Conservation (phyloP, 257 asterid genomes). For the Scutellaria galericulata region DNA sequence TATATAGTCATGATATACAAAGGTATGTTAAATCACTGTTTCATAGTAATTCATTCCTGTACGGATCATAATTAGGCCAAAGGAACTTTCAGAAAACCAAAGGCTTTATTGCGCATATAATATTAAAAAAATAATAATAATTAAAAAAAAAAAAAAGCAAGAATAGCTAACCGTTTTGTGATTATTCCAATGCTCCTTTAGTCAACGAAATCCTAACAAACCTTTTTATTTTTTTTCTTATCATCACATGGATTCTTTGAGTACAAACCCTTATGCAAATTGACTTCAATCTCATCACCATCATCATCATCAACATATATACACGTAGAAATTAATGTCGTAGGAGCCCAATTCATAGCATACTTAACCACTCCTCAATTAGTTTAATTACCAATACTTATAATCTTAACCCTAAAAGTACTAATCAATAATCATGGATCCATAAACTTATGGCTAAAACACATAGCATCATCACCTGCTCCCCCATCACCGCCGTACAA, state of each 20-base stretch:
- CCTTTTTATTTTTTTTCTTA: conserved; percentile 41
- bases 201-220: conserved; percentile 93
- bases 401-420: conserved; percentile 38
- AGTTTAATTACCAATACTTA: conserved; percentile 30
- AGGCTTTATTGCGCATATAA: conserved; percentile 23
- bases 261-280: conserved; percentile 19
- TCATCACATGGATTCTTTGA: conserved; percentile 47
- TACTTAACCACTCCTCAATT: neutral
- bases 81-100: conserved; percentile 45
- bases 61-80: conserved; percentile 29
- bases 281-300: conserved; percentile 24
- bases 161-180: conserved; percentile 62
- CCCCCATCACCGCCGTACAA: conserved; percentile 40
- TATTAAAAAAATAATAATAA: conserved; percentile 21
- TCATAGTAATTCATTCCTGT: conserved; percentile 39
- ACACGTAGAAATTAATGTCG: conserved; percentile 6
- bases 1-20: neutral
- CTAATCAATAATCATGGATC: conserved; percentile 4
- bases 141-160: conserved; percentile 51
- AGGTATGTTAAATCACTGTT: conserved; percentile 47
- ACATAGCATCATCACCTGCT: conserved; percentile 33
- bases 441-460: conserved; percentile 43
- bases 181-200: conserved; percentile 59
- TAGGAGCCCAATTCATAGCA: conserved; percentile 3
- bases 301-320: conserved; percentile 8